Conservation (phyloP, 257 asterid species). For the Rubia yunnanensis region DNA sequence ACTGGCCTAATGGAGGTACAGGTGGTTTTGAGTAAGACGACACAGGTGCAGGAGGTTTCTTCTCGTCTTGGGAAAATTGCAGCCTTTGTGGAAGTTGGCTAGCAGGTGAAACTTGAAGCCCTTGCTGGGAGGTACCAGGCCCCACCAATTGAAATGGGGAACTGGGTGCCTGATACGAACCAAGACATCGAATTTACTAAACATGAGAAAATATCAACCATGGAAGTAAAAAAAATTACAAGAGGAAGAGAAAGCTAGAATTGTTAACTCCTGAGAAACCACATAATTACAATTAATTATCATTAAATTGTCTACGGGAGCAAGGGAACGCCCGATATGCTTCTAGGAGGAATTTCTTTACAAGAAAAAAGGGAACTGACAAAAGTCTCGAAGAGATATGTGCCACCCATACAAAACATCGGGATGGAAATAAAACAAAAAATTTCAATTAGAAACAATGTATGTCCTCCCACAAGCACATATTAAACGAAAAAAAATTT, state of each 20-base stretch:
- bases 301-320: neutral
- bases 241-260: neutral
- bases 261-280: neutral
- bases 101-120: slow-evolving; percentile 42
- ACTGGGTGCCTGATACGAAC: slow-evolving; percentile 29
- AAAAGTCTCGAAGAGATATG: too few relatives aligned
- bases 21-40: slow-evolving; percentile 54
- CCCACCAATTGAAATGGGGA: slow-evolving; percentile 47
- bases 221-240: neutral
- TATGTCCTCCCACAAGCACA: too few relatives aligned
- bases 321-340: neutral
- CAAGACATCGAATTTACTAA: neutral
- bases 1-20: slow-evolving; percentile 46
- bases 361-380: neutral
- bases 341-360: neutral
- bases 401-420: too few relatives aligned
- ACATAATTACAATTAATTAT: too few relatives aligned
- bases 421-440: too few relatives aligned
- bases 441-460: too few relatives aligned
- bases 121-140: slow-evolving; percentile 41
- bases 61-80: slow-evolving; percentile 54
- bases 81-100: slow-evolving; percentile 53
- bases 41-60: slow-evolving; percentile 38
- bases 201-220: neutral
- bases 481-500: too few relatives aligned